Evolutionary conservation across 2,329 filamentous ascomycete species (phyloP).

Genomic region (Huntiella abstrusa): DNA sequence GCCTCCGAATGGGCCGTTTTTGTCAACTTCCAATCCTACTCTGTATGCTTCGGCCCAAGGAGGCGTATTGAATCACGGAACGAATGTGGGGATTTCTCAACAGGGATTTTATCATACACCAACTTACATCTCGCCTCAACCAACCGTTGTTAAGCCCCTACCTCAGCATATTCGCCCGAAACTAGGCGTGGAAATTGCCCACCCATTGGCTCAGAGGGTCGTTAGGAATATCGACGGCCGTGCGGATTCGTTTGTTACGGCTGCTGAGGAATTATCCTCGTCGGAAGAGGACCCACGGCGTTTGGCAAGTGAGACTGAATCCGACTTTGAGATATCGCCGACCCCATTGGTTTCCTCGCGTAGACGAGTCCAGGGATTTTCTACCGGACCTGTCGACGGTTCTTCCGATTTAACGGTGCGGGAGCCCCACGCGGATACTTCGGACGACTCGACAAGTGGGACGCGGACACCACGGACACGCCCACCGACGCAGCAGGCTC

Average conservation of each 20-base stretch:
- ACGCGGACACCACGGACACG: slow-evolving; percentile 8
- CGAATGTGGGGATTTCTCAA: too few species aligned
- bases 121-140: not conserved
- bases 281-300: slow-evolving; percentile 9
- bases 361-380: not conserved
- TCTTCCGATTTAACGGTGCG: slow-evolving; percentile 4
- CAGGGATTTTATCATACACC: too few species aligned
- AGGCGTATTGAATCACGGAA: too few species aligned
- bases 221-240: slow-evolving; percentile 7
- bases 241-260: slow-evolving; percentile 11
- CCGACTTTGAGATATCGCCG: too few species aligned
- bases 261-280: slow-evolving; percentile 10
- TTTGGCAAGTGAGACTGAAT: not conserved
- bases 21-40: slow-evolving; percentile 1
- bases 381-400: too few species aligned
- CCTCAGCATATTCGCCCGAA: not conserved
- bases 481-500: not conserved
- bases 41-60: not conserved
- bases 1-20: too few species aligned
- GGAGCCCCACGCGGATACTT: not conserved
- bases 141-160: not conserved
- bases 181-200: too few species aligned
- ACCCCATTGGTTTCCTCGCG: not conserved
- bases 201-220: too few species aligned
- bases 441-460: slow-evolving; percentile 3